A percentile compares a stretch with the other conserved stretches of the same genome.
These are phyloP conservation scores for Paramecium caudatum DNA, from an alignment of 73 alveolate species.

Conservation along the genomic window DNA sequence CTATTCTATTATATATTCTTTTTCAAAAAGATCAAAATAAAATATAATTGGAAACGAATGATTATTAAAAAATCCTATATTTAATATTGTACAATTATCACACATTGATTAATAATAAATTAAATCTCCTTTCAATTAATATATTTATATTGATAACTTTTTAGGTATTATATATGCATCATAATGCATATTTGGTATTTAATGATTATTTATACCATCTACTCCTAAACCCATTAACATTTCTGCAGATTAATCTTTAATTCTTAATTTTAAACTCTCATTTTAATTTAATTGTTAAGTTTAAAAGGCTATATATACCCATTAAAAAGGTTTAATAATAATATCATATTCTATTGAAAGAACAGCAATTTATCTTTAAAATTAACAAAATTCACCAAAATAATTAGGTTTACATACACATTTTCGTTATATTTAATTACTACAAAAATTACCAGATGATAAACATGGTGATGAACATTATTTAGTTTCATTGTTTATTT, in stretches of 20 bases:
- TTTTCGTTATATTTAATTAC: neutral
- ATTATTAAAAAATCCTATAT: constrained; percentile 38
- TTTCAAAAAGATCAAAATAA: constrained; percentile 46
- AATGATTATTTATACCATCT: constrained; percentile 54
- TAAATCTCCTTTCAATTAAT: neutral
- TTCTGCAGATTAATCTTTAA: constrained; percentile 16
- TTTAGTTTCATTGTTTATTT: neutral
- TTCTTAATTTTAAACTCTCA: constrained; percentile 2
- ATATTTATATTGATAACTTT: neutral
- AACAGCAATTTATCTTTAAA: constrained; percentile 3
- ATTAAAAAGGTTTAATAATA: constrained; percentile 15
- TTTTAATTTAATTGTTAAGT: constrained; percentile 9
- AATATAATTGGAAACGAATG: constrained; percentile 9
- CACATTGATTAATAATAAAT: constrained; percentile 16
- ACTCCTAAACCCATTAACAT: constrained; percentile 58
- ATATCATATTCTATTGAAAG: neutral
- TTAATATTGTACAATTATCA: constrained; percentile 10
- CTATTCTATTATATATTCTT: neutral
- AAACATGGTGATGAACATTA: neutral
- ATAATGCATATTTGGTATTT: constrained; percentile 40
- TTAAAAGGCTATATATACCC: constrained; percentile 25
- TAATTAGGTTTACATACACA: constrained; percentile 8
- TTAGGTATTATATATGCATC: constrained; percentile 53
- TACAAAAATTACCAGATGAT: constrained; percentile 4
- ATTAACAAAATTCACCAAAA: constrained; percentile 59